Evolutionary conservation across 1,139 yeast genomes (phyloP), one percentile per base, ranked within the genome.

Genomic region (Kodamaea anthophila): DNA sequence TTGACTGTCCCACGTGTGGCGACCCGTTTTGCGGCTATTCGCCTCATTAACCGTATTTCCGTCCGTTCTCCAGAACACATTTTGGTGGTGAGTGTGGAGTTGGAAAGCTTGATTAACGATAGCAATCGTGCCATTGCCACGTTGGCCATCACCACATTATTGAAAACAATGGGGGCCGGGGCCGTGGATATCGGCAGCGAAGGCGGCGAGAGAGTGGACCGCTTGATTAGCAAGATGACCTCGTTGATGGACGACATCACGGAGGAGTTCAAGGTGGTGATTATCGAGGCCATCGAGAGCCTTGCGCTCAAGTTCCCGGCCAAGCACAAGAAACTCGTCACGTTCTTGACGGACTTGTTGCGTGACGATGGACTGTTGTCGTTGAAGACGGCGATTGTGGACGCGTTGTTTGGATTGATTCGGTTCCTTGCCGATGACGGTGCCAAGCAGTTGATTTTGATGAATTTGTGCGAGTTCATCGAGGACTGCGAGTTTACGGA

Each of bases 401-500:
- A 88, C 53, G 94, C 97, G 1, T 72, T 91, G 42, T 80, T 88
- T 45, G 97, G 91, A 53, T 73, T 91, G 59, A 85, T 91, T 47
- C 80, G 81, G 42, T 86, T 82, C 49, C 79, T 87, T 38, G 94
- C 95, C 15, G 69, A 65, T 35, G 81, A 75, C 34, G 44, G 45
- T 36, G 85, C 93, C n/a, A 77, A 85, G 47, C 94, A 85, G 47
- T 60, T 74, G 35, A 94, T 95, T 18, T 68, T 91, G 49, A 86
- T 84, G 62, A 83, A 82, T 52, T 70, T 93, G 45, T 87, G 97
- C 68, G 99, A 91, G 57, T 87, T 87, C 51, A 93, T 91, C 46
- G 99, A 93, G 60, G 99, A 91, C 64, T 91, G 97, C 62, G 99
- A 91, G 60, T 91, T 73, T 61, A 84, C 96, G 22, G 96, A 87